These are phyloP conservation scores for Corylus heterophylla DNA, from an alignment of 306 rosid species.

Conservation along the genomic window DNA sequence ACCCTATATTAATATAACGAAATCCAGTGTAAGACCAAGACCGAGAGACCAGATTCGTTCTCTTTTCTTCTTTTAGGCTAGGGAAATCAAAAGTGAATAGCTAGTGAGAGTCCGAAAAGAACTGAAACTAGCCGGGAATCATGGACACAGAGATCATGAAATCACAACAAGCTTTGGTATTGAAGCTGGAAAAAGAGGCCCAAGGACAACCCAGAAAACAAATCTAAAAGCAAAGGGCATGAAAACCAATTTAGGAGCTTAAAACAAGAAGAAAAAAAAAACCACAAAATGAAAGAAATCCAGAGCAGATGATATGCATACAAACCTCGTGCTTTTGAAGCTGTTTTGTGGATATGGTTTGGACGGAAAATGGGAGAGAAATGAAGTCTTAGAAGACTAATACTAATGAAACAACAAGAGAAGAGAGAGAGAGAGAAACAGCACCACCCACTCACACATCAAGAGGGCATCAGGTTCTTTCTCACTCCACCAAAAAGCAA, in stretches of 20 bases:
- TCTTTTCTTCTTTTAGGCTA: not conserved
- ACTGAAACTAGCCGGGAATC: conserved; percentile 18
- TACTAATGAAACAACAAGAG: not conserved
- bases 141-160: conserved; percentile 22
- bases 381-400: conserved; percentile 20
- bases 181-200: not conserved
- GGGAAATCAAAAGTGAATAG: not conserved
- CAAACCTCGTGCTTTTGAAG: conserved; percentile 7
- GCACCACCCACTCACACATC: conserved; percentile 64
- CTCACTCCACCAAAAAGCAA: conserved; percentile 35
- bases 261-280: conserved; percentile 3
- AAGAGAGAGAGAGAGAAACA: conserved; percentile 30
- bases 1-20: not conserved
- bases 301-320: conserved; percentile 16
- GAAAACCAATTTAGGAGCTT: not conserved
- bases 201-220: not conserved
- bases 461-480: conserved; percentile 63
- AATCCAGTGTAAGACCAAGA: conserved; percentile 11
- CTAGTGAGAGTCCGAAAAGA: conserved; percentile 4
- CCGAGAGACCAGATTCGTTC: conserved; percentile 22
- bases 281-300: conserved; percentile 16
- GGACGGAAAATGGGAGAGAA: conserved; percentile 10
- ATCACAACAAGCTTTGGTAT: not conserved
- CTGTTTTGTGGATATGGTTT: not conserved
- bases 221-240: not conserved